Base-by-base conservation (phyloP, 225 moss, liverwort and hornwort species). In the Straminergon stramineum region DNA sequence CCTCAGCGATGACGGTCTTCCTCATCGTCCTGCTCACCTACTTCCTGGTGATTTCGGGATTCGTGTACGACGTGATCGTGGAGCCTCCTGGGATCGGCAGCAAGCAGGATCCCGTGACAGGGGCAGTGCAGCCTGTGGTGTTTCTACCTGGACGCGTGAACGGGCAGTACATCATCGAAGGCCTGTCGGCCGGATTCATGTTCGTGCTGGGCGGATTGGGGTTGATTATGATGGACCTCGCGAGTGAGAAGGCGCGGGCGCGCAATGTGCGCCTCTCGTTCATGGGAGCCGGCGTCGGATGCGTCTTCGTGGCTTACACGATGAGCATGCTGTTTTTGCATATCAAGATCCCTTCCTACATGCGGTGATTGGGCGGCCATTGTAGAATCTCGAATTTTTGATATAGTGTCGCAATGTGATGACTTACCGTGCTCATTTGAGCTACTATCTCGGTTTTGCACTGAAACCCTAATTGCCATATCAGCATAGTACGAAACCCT, bases 61-160 rank as follows among this genome's bases (percentile, higher is more conserved):
- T 99, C 88, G 97, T 99, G 80, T 99, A 99, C 67, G 99, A 99
- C 69, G 97, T 99, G 93, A 97, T 99, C 35, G 99, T 99, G 86
- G 97, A 97, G 95, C 97, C 99, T 80, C 99, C 99, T 7, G 97
- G 99, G 79, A 99, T 99, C 63, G 99, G 99, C 58, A 99, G 99
- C 96, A 95, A 92, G 88, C 99, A 99, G 90, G 99, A 99, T 92
- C 97, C 97, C 15, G 87, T 90, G 79, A 99, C 99, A 11, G 99
- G 99, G 52, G 99, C 99, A 28, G 94, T 99, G 86, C 99, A 97
- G 45, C 99, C 99, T 35, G 96, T 99, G 75, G 99, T 99, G 61
- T 99, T 99, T 65, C 91, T 99, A 5, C 93, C 97, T 3, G 97
- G 97, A 28, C 95, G 97, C 55, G 99, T 99, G 84, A 99, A 99